These are phyloP conservation scores for Diaporthe sp. DNA, from an alignment of 2,329 filamentous ascomycete genomes.

Conservation along the genomic window DNA sequence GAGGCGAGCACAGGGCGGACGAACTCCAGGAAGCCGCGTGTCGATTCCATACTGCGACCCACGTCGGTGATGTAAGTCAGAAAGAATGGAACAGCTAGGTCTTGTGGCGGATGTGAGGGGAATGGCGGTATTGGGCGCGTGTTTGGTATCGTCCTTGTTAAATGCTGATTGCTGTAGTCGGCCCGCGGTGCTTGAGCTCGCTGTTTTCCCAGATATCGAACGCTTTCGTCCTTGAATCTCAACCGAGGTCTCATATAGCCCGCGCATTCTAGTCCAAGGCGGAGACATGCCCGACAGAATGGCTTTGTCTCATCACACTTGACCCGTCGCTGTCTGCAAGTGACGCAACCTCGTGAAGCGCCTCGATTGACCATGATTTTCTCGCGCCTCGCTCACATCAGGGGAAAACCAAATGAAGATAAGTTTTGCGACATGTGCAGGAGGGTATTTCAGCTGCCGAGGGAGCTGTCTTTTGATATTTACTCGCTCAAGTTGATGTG, in stretches of 20 bases:
- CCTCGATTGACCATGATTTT: constrained; percentile 4
- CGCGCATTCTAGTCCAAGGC: constrained; percentile 4
- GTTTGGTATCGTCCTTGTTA: not conserved
- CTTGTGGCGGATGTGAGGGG: not conserved
- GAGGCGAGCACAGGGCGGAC: constrained; percentile 3
- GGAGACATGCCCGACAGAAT: not conserved
- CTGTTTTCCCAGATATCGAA: not conserved
- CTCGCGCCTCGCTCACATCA: not conserved
- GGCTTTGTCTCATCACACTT: constrained; percentile 16
- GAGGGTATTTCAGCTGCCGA: not conserved
- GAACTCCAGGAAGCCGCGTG: constrained; percentile 8
- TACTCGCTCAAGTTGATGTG: not conserved
- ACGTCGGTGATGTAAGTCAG: constrained; percentile 2
- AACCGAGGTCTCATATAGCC: not conserved
- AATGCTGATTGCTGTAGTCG: not conserved
- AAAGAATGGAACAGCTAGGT: not conserved
- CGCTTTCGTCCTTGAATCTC: not conserved
- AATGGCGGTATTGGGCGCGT: not conserved
- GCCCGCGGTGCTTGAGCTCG: not conserved
- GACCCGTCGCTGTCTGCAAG: constrained; percentile 3
- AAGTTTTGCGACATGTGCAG: not conserved
- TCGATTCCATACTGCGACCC: not conserved
- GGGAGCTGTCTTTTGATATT: not conserved
- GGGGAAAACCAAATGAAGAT: not conserved
- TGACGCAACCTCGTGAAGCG: not conserved